Evolutionary conservation across 495 filamentous ascomycete species (phyloP), one percentile per base, ranked within the genome.

Genomic region (Neurospora tetraspora): DNA sequence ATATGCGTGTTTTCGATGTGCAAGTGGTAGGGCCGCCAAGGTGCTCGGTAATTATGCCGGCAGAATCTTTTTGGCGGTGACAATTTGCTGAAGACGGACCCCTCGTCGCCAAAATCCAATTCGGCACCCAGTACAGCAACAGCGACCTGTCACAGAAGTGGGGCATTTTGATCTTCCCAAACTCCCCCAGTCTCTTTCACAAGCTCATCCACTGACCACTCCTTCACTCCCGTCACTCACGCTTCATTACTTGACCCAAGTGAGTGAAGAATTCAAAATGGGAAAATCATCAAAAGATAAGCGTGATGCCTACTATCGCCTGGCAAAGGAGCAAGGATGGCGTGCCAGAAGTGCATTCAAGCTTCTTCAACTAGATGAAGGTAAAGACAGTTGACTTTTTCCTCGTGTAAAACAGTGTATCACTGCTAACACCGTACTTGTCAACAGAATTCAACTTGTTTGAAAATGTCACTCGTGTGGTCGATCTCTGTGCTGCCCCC

Each of bases 231-330:
- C 27, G 5, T 34, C 10, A 70, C n/a, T 74, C 47, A 65, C 39
- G 43, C 53, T 65, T 59, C 70, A 39, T 14, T 23, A 61, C 3
- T 7, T 34, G 27, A 2, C 14, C 3, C 53, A 16, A 16, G 14
- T 36, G 1, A 23, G 16, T 37, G 27, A 69, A 18, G 16, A n/a
- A 12, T 39, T 34, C 53, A 34, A 77, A 31, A 99, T 99, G 96
- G 96, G 96, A 3, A 98, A 98, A 81, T 97, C 96, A 1, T 97
- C 94, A 42, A 99, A 99, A 83, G 96, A 99, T 78, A 99, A 99
- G 84, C 92, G 96, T 69, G 96, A 99, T 80, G 93, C 94, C 70
- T 99, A 99, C 82, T 99, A 99, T 79, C 89, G 96, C 38, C 91
- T 99, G 9, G 96, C 96, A 5, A 99, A 99, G 83, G 96, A 99